These are phyloP conservation scores for Chrysopogon serrulatus DNA, from an alignment of 176 grass and related monocot species.

Conservation along the genomic window DNA sequence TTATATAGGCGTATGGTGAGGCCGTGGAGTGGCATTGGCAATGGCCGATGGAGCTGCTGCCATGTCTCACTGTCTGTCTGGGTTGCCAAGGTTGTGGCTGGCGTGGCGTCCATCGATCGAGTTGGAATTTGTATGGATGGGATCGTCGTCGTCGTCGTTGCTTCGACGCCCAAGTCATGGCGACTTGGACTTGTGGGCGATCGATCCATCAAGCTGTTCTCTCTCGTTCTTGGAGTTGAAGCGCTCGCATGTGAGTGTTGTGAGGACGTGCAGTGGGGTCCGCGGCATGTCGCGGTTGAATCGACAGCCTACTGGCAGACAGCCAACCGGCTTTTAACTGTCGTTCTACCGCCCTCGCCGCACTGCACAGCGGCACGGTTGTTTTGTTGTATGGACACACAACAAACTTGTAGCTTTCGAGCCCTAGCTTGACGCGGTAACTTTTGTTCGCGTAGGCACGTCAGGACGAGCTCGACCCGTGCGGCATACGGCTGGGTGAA, in stretches of 20 bases:
- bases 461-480: neutral
- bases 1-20: conserved; percentile 39
- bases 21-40: neutral
- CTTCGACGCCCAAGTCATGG: neutral
- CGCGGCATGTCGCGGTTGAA: neutral
- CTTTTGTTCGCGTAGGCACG: neutral
- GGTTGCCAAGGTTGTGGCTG: conserved; percentile 25
- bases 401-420: neutral
- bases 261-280: neutral
- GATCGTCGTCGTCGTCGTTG: neutral
- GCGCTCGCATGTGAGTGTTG: neutral
- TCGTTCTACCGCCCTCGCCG: neutral
- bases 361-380: too few relatives aligned
- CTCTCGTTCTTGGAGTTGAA: conserved; percentile 12
- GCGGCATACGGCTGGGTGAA: neutral
- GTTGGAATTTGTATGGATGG: neutral
- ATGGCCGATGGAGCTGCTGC: neutral
- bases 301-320: neutral
- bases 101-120: conserved; percentile 5
- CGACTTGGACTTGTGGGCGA: too few relatives aligned
- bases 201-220: too few relatives aligned
- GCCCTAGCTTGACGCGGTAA: neutral
- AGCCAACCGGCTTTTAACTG: neutral
- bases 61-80: neutral
- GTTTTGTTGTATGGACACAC: neutral